Base-by-base conservation (phyloP, 1,139 yeast species). In the Tardiomyces depauwii region DNA sequence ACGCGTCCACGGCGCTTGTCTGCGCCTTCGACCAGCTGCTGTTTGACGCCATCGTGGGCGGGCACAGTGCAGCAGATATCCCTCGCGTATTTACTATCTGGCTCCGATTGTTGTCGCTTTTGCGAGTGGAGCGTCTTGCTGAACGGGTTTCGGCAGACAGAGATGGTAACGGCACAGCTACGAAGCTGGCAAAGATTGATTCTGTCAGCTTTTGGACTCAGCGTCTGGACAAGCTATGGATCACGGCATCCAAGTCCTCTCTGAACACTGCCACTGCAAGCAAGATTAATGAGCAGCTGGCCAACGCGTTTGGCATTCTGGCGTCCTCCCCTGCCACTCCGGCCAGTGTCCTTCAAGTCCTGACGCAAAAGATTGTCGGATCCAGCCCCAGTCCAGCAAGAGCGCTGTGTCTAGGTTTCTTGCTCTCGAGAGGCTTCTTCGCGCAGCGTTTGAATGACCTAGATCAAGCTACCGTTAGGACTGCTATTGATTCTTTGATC, bases 81-180 rank as follows among this genome's bases (percentile, higher is more conserved):
- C 36, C 36, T 4, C 36, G 36, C 16, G 36, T 30, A 5, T 30
- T 5, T 14, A 30, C 36, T 5, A 47, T 54, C 11, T 59, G 60
- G 60, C 43, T 51, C 3, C 45, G 62, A 39, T 33, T 54, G 5
- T 39, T 60, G 23, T 55, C 62, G 9, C 53, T 52, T 49, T 5
- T 14, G 16, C 5, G 10, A 4, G 36, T 30, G 16, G 36, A 30
- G 16, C n/a, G 36, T 5, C 36, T 30, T 30, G 16, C 36, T 30
- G 36, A 30, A 12, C 36, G 16, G 3, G 36, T 5, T 30, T 3
- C 36, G 5, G 36, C 36, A 11, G n/a, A 5, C 16, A 11, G 10
- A 4, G 36, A 30, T 11, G 36, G n/a, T 14, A 11, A 30, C 16
- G n/a, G 16, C 10, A 30, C 10, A 3, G 10, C 36, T 30, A 5